Conservation (phyloP, 345 rosid genomes). For the Rhizophora apiculata region DNA sequence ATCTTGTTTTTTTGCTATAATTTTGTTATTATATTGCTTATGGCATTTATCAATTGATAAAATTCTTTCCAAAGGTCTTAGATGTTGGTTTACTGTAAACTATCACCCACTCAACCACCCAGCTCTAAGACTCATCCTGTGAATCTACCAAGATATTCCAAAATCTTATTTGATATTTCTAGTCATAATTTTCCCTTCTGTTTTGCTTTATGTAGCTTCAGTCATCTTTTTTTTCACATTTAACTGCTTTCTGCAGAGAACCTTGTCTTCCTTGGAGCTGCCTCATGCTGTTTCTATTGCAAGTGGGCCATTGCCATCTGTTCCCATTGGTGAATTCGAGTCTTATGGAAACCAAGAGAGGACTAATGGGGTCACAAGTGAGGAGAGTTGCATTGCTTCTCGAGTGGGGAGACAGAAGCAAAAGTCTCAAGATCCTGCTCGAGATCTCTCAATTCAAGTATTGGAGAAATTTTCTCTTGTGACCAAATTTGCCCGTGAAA, state of each 20-base stretch:
- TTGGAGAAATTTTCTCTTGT: slow-evolving; percentile 86
- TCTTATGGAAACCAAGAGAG: slow-evolving; percentile 43
- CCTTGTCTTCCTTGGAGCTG: slow-evolving; percentile 89
- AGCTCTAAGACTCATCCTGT: neutral
- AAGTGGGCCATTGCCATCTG: slow-evolving; percentile 38
- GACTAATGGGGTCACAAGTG: slow-evolving; percentile 33
- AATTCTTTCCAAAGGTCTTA: slow-evolving; percentile 1
- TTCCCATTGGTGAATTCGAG: slow-evolving; percentile 37
- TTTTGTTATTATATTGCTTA: neutral
- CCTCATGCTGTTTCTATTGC: slow-evolving; percentile 71
- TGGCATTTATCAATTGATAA: slow-evolving; percentile 1
- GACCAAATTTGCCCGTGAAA: slow-evolving; percentile 94
- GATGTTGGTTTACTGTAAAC: neutral
- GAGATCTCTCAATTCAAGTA: slow-evolving; percentile 86
- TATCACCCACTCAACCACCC: neutral
- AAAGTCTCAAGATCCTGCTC: slow-evolving; percentile 82
- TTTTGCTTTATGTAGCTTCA: neutral
- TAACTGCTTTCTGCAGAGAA: slow-evolving; percentile 52
- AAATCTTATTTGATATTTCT: neutral
- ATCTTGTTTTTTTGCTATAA: neutral
- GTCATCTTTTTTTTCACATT: slow-evolving; percentile 2
- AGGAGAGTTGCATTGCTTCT: slow-evolving; percentile 38
- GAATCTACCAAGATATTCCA: neutral
- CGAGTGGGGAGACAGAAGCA: slow-evolving; percentile 55
- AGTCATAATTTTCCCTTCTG: neutral